These are phyloP conservation scores for Coprinellus aureogranulatus DNA, from an alignment of 768 basidiomycete species.

Conservation along the genomic window DNA sequence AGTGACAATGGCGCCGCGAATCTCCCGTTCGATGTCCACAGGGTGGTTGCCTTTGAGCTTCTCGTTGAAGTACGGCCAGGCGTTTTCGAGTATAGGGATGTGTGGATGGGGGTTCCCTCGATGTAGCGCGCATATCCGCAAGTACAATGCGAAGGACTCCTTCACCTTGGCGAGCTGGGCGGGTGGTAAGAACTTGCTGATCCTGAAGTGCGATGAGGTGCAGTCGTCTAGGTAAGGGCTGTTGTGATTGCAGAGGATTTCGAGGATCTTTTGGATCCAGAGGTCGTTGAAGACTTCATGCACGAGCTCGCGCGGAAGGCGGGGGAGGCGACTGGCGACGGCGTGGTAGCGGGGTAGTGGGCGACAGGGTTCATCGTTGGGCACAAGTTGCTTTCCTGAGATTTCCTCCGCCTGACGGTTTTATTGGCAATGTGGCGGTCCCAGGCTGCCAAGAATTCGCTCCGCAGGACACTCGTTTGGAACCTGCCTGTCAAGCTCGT, in stretches of 20 bases:
- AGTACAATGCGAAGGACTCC: conserved; percentile 17
- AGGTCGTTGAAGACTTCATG: conserved; percentile 26
- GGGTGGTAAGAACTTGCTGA: conserved; percentile 12
- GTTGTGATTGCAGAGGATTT: conserved; percentile 19
- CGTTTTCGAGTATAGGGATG: conserved; percentile 6
- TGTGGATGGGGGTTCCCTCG: conserved; percentile 11
- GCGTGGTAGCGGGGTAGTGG: conserved; percentile 32
- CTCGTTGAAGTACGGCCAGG: conserved; percentile 1
- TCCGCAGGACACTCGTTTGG: neutral
- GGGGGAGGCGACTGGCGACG: conserved; percentile 16
- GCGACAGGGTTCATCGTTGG: conserved; percentile 66
- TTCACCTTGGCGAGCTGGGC: conserved; percentile 14
- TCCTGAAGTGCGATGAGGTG: conserved; percentile 15
- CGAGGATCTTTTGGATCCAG: conserved; percentile 22
- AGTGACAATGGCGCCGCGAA: conserved; percentile 11
- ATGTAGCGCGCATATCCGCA: conserved; percentile 11
- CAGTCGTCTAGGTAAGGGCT: conserved; percentile 24
- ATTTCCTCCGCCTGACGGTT: too few relatives aligned
- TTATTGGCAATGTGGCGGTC: conserved; percentile 52
- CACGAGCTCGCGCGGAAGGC: conserved; percentile 25
- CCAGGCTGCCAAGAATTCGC: conserved; percentile 50
- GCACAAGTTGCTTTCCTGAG: conserved; percentile 65
- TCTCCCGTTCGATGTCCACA: neutral
- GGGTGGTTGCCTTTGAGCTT: neutral
- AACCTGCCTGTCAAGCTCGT: neutral